Base-by-base conservation (phyloP, 345 rosid genomes). In the Hibiscus syriacus region DNA sequence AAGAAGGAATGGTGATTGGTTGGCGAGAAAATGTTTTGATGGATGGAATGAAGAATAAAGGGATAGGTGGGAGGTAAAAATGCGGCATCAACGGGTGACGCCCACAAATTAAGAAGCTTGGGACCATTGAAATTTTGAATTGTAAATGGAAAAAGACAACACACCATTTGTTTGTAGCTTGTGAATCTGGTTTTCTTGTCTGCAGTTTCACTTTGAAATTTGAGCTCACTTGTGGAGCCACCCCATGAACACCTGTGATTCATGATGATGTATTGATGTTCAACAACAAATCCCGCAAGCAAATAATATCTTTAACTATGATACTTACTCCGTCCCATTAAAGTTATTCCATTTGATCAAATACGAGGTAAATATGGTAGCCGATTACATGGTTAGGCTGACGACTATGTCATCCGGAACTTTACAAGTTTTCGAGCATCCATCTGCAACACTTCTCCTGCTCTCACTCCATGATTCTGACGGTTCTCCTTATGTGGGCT, bases 241-340 rank as follows among this genome's bases (percentile, higher is more conserved):
- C 41, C 41, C 41, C 41, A 38, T 12, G 10, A 9, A 38, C 41
- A 38, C 41, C 41, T 12, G 41, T 38, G 41, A 38, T 38, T 87
- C 86, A 77, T 89, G 96, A 70, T 20, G 91, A 38, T 38, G 2
- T 38, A 38, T 1, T 8, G 13, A 38, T n/a, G n/a, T n/a, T n/a
- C n/a, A n/a, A 2, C 41, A 38, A 8, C 12, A 9, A 38, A 38
- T 38, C 41, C 41, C 41, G n/a, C 12, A 9, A 8, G 2, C 8
- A 38, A 38, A 9, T 38, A 38, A 9, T 38, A 38, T n/a, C n/a
- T n/a, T n/a, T n/a, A n/a, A n/a, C n/a, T n/a, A n/a, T n/a, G n/a
- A n/a, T n/a, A n/a, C n/a, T n/a, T n/a, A n/a, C n/a, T n/a, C n/a
- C n/a, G n/a, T n/a, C n/a, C n/a, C n/a, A n/a, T n/a, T n/a, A n/a